These are phyloP conservation scores for Inonotus obliquus DNA, from an alignment of 1,284 basidiomycete species.

Conservation along the genomic window DNA sequence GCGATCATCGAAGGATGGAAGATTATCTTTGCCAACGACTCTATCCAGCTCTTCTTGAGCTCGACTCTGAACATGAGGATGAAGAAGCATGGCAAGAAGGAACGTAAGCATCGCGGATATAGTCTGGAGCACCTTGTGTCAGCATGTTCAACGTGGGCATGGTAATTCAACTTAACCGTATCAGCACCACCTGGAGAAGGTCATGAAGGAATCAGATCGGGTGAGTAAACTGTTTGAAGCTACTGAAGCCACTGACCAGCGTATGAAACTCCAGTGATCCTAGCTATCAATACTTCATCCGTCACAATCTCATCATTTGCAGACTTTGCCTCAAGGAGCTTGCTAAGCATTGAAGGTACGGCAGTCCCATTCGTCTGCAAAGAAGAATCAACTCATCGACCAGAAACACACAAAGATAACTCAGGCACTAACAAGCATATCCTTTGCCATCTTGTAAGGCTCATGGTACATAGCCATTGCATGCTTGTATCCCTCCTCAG, in stretches of 20 bases:
- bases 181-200: neutral
- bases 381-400: no score
- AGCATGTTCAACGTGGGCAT: neutral
- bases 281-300: conserved; percentile 1
- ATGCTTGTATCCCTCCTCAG: conserved; percentile 40
- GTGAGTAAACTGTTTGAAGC: neutral
- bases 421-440: conserved; percentile 3
- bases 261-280: neutral
- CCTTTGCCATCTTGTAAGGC: conserved; percentile 11
- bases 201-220: neutral
- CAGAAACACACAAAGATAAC: no score
- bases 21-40: conserved; percentile 21
- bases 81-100: conserved; percentile 17
- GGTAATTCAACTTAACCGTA: neutral
- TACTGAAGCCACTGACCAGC: conserved; percentile 1
- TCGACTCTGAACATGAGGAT: conserved; percentile 16
- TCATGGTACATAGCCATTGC: conserved; percentile 8
- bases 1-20: conserved; percentile 22
- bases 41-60: conserved; percentile 21
- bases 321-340: conserved; percentile 9
- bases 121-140: neutral
- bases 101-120: conserved; percentile 16
- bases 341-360: conserved; percentile 13
- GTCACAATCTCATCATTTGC: neutral
- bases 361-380: conserved; percentile 2